Percentiles rank a stretch among this genome's conserved stretches.
phyloP scores from a whole-genome alignment of 1,139 yeast species.

The Yamadazyma epiphylla region DNA sequence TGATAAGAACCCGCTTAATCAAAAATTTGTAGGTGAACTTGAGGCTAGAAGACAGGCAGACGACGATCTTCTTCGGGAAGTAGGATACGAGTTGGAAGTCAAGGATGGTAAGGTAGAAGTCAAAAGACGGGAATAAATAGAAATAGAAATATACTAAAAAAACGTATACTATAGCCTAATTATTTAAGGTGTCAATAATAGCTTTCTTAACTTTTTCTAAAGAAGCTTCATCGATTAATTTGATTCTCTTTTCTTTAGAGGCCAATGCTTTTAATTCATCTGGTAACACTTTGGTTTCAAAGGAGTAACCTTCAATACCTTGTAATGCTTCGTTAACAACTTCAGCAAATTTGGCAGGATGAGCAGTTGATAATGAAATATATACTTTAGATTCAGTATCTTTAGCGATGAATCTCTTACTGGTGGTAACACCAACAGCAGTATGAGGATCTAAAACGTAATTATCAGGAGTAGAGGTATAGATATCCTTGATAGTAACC shows the following conservation, averaged over 20 bases:
- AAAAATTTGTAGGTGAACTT: constrained; percentile 59
- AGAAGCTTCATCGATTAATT: constrained; percentile 69
- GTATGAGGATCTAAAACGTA: constrained; percentile 96
- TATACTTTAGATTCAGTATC: constrained; percentile 46
- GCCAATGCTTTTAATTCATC: constrained; percentile 75
- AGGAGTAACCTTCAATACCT: constrained; percentile 67
- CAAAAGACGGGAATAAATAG: constrained; percentile 8
- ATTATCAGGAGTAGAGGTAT: constrained; percentile 55
- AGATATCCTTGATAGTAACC: constrained; percentile 68
- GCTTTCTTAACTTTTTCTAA: constrained; percentile 69
- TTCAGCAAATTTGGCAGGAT: constrained; percentile 96
- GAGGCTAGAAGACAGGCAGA: constrained; percentile 37
- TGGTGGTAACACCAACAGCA: constrained; percentile 86
- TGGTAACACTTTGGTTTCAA: constrained; percentile 86
- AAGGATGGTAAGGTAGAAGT: constrained; percentile 33
- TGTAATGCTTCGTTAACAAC: constrained; percentile 83
- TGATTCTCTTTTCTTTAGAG: constrained; percentile 70
- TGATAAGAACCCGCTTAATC: constrained; percentile 62
- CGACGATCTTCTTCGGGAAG: constrained; percentile 31
- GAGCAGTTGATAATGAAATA: constrained; percentile 91
- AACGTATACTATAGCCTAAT: constrained; percentile 33
- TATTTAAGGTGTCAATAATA: constrained; percentile 64
- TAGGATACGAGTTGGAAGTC: constrained; percentile 37
- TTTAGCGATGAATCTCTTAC: constrained; percentile 55
- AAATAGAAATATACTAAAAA: constrained; percentile 2